phyloP scores from a whole-genome alignment of 129 eudicot genomes.

The Solidago caesia region DNA sequence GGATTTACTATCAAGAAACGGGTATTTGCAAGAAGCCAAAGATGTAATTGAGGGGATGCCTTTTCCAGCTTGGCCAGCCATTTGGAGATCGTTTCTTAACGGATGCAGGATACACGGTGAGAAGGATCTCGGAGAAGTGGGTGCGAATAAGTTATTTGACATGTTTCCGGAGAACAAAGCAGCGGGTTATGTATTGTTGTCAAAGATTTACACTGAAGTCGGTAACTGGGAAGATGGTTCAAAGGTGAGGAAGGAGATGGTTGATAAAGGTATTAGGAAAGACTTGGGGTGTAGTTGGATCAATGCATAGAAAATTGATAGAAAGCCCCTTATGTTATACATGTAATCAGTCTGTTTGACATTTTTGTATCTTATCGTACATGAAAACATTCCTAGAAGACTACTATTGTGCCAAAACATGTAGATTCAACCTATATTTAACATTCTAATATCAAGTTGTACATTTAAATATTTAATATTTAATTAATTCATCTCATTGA shows the following conservation, averaged over 20 bases:
- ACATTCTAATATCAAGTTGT: too few relatives aligned
- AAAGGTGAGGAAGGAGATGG: conserved; percentile 36
- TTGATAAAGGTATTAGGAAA: conserved; percentile 30
- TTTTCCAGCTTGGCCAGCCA: conserved; percentile 41
- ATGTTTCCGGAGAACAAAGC: conserved; percentile 27
- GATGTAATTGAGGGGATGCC: conserved; percentile 31
- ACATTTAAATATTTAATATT: too few relatives aligned
- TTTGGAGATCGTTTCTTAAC: conserved; percentile 48
- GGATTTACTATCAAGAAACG: conserved; percentile 48
- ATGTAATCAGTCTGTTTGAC: neutral
- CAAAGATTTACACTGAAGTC: conserved; percentile 40
- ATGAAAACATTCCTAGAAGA: too few relatives aligned
- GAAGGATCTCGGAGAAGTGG: conserved; percentile 30
- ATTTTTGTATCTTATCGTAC: too few relatives aligned
- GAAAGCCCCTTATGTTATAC: conserved; percentile 1
- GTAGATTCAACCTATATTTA: too few relatives aligned
- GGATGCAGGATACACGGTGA: conserved; percentile 48
- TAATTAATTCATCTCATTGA: too few relatives aligned
- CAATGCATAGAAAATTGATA: conserved; percentile 14
- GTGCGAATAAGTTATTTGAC: conserved; percentile 19
- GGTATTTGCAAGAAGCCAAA: conserved; percentile 36
- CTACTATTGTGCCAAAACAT: too few relatives aligned
- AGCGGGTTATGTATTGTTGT: conserved; percentile 34
- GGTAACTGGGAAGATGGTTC: conserved; percentile 46
- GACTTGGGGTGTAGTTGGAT: conserved; percentile 39